Evolutionary conservation across 345 rosid species (phyloP), one percentile per base, ranked within the genome.

Genomic region (Eutrema heterophyllum): DNA sequence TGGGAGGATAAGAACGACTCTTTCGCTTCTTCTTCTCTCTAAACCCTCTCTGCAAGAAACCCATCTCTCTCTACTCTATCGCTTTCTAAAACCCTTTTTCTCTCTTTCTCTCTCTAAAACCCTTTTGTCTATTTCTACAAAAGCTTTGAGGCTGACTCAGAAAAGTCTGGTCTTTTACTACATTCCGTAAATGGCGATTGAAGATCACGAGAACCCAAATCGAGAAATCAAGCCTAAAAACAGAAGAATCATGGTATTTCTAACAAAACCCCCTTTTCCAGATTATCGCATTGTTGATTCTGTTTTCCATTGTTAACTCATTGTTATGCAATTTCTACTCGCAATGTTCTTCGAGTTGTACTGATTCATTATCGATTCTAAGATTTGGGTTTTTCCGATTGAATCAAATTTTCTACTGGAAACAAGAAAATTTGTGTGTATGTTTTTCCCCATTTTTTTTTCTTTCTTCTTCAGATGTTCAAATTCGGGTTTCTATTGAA

Each of bases 121-220:
- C 49, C 75, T 39, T 51, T 56, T 63, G 10, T 0, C 54, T 50
- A 18, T 51, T 51, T 12, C 14, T 4, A 16, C 13, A 44, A 50
- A 67, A 8, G 11, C 3, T 43, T 48, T 29, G 39, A 5, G 13
- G 33, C 57, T 63, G 68, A 60, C 48, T 58, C 62, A 12, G 5
- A 70, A 63, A 64, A 73, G 70, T 62, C 24, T 0, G 2, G 36
- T 63, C 45, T 63, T 76, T 70, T 45, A 12, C 71, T 38, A 29
- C 75, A 68, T 63, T 76, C 18, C 21, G 81, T 77, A 82, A 83
- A 90, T 92, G 97, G 93, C 96, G 85, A 89, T 92, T 86, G 93
- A 84, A 41, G 82, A 85, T 71, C 86, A 89, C 43, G 89, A 89
- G 48, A 71, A 88, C 71, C 64, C 96, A 44, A 87, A 76, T 69